Evolutionary conservation across 345 rosid species (phyloP).

Genomic region (Dovyalis caffra): DNA sequence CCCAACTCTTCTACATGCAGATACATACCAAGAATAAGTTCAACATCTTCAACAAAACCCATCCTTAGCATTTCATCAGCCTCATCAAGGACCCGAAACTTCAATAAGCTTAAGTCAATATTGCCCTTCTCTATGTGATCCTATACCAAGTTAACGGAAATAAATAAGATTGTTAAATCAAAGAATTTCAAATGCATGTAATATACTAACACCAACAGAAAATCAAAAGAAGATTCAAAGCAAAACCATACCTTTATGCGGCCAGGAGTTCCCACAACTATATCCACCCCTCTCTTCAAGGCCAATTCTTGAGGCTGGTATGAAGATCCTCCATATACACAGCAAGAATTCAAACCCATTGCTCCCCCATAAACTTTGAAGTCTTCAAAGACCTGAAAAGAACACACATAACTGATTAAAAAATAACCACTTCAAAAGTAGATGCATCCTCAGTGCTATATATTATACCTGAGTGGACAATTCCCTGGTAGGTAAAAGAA

Average conservation of each 20-base stretch:
- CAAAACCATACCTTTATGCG: conserved; percentile 64
- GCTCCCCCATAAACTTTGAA: conserved; percentile 83
- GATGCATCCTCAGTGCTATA: neutral
- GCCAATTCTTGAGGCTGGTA: conserved; percentile 58
- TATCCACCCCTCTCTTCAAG: conserved; percentile 80
- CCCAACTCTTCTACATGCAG: neutral
- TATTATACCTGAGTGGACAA: conserved; percentile 87
- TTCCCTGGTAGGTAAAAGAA: conserved; percentile 92
- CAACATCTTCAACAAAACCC: conserved; percentile 98
- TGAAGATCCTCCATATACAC: conserved; percentile 89
- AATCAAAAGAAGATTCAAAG: neutral
- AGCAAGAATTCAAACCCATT: conserved; percentile 70
- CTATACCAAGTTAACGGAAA: conserved; percentile 31
- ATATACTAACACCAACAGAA: neutral
- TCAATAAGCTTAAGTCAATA: conserved; percentile 58
- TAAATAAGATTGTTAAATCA: neutral
- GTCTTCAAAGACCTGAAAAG: conserved; percentile 61
- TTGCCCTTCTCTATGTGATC: conserved; percentile 82
- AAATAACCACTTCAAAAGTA: neutral
- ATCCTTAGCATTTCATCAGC: conserved; percentile 98
- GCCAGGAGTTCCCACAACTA: conserved; percentile 95
- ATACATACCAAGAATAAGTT: conserved; percentile 75
- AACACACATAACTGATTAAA: neutral
- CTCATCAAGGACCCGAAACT: conserved; percentile 95
- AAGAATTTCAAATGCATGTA: neutral